Base-by-base conservation (phyloP, 2,329 filamentous ascomycete species). In the Aureobasidium musti region DNA sequence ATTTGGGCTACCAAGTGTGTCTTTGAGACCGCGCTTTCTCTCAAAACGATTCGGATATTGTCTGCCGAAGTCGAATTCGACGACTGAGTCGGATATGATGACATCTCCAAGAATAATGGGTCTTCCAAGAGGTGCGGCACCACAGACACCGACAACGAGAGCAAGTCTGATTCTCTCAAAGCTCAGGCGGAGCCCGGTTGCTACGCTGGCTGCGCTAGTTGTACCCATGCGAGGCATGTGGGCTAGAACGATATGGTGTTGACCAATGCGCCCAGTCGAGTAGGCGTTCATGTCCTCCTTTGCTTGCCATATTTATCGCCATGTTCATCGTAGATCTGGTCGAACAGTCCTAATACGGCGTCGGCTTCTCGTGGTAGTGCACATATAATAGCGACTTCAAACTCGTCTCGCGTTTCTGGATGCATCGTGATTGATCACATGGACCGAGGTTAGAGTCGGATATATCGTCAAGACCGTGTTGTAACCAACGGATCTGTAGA, bases 71-170 rank as follows among this genome's bases (percentile, higher is more conserved):
- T 77, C 73, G 52, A 70, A 74, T 47, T 76, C 70, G 11, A 74
- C 56, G 14, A 77, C 30, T 1, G 45, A 60, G 6, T 69, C 70
- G 65, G 75, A 73, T 64, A 77, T 71, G 21, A 76, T 63, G 10
- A 77, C 70, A 68, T 78, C 75, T 5, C 76, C 76, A 6, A 78
- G 70, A 8, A 73, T 39, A 10, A 65, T 47, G 5, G 61, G 35
- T 8, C 5, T 5, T 0, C 33, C 19, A 10, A 56, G 7, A 56
- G 30, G 72, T 6, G 66, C 68, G 5, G 59, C 73, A 14, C 72
- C 69, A 53, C 69, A 71, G 13, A 73, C 61, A n/a, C 71, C 73
- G 10, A 73, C 71, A 0, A 73, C 28, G 1, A 73, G 65, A 0
- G 66, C 65, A 13, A 73, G 59, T 50, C 68, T 54, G 35, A 74